Evolutionary conservation across 306 rosid genomes (phyloP), one percentile per base, ranked within the genome.

Genomic region (Vigna angularis): DNA sequence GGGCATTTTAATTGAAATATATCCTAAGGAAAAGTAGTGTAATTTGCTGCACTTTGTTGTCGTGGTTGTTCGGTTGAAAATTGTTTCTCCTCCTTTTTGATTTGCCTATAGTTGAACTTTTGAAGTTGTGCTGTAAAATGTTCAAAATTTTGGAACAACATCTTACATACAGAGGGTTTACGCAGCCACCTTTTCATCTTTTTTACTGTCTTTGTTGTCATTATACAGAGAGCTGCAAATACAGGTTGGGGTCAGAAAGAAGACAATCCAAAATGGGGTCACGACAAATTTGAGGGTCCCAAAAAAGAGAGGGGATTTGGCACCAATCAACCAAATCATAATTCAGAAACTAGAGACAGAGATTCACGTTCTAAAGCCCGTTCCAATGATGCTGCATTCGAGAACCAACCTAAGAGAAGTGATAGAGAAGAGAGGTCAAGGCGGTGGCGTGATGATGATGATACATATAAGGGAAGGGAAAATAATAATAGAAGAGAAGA

Each of bases 201-300:
- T 30, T 59, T 32, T 48, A 63, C 48, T 36, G 16, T 50, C 72
- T 55, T 84, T 26, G 34, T 64, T 81, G 20, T 75, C 74, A 75
- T 73, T 66, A 56, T 84, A 40, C 82, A 95, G 98, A 89, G 98
- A 91, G 97, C 96, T 90, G 94, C 98, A 59, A 91, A 95, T 83
- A 93, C 98, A 1, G 99, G 97, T 22, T 95, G 97, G 98, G 98
- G 97, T 47, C 86, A 71, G 15, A 86, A 89, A 44, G 90, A 85
- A 76, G 83, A 82, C 34, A 61, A 55, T 30, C 53, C 87, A 62
- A 86, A 78, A 66, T 87, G 98, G 98, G 94, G 88, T 38, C 87
- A 83, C 78, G 94, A 87, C 81, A 89, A 82, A 68, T 95, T 86
- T 86, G 91, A 87, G 3, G 88, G 85, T 75, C 85, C 82, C 49